Conservation (phyloP, 768 basidiomycete genomes). For the Crassisporium funariophilum region DNA sequence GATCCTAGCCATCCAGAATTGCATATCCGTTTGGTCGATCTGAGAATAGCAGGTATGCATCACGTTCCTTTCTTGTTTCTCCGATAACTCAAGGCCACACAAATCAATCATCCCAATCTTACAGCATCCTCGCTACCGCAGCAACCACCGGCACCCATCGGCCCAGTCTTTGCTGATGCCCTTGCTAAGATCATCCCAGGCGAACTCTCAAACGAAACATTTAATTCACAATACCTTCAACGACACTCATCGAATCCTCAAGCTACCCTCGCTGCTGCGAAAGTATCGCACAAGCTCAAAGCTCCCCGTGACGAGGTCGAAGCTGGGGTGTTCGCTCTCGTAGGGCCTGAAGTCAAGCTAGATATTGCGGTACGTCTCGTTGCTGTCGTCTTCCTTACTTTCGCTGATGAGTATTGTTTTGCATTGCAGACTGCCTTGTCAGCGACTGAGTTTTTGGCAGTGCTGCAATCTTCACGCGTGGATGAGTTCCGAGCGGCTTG, state of each 20-base stretch:
- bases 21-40: slow-evolving; percentile 69
- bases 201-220: slow-evolving; percentile 60
- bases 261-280: slow-evolving; percentile 66
- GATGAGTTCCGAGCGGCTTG: slow-evolving; percentile 66
- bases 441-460: slow-evolving; percentile 49
- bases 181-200: slow-evolving; percentile 56
- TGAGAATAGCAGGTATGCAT: slow-evolving; percentile 54
- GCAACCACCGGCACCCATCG: slow-evolving; percentile 46
- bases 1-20: slow-evolving; percentile 64
- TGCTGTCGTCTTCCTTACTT: neutral
- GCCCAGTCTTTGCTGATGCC: slow-evolving; percentile 48
- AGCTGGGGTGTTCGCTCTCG: slow-evolving; percentile 49
- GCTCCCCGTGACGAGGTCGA: slow-evolving; percentile 63
- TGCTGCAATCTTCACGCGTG: slow-evolving; percentile 50
- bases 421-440: slow-evolving; percentile 55
- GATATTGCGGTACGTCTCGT: slow-evolving; percentile 46
- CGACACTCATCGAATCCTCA: slow-evolving; percentile 48
- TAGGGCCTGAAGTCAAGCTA: slow-evolving; percentile 45
- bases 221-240: slow-evolving; percentile 79
- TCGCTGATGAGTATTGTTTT: too few relatives aligned
- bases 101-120: slow-evolving; percentile 3
- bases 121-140: slow-evolving; percentile 49
- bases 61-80: neutral
- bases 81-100: slow-evolving; percentile 1
- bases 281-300: slow-evolving; percentile 49